Evolutionary conservation across 129 eudicot genomes (phyloP).

Genomic region (Flaveria trinervia): DNA sequence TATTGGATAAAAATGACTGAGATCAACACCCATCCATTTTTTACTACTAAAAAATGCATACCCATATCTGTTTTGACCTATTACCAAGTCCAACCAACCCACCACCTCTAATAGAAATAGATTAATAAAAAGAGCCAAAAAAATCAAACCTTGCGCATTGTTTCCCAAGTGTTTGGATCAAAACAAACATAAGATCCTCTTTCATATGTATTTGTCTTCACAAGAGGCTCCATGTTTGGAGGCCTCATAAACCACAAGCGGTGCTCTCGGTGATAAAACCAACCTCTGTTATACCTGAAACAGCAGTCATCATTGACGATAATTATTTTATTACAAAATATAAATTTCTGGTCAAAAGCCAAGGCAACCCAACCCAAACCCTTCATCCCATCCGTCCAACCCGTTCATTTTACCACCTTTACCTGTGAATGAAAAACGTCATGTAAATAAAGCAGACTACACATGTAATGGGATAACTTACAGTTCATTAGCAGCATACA

Average conservation of each 20-base stretch:
- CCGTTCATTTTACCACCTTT: too few relatives aligned
- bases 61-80: neutral
- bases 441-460: neutral
- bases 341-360: neutral
- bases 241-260: constrained; percentile 71
- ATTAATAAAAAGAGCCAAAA: neutral
- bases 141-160: constrained; percentile 66
- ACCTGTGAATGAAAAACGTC: too few relatives aligned
- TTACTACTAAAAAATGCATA: neutral
- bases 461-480: constrained; percentile 36
- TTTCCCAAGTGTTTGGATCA: constrained; percentile 95
- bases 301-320: neutral
- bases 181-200: constrained; percentile 82
- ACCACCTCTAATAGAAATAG: neutral
- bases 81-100: neutral
- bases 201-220: constrained; percentile 67
- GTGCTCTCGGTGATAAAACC: constrained; percentile 83
- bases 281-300: constrained; percentile 73
- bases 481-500: constrained; percentile 90
- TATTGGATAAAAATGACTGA: neutral
- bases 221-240: constrained; percentile 70
- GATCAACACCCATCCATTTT: neutral
- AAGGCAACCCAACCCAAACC: neutral
- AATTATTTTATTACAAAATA: neutral
- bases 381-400: neutral